Percentiles rank a stretch among this genome's conserved stretches.
Evolutionary conservation across 2,329 filamentous ascomycete species (phyloP).

Genomic region (Botrytis galanthina): DNA sequence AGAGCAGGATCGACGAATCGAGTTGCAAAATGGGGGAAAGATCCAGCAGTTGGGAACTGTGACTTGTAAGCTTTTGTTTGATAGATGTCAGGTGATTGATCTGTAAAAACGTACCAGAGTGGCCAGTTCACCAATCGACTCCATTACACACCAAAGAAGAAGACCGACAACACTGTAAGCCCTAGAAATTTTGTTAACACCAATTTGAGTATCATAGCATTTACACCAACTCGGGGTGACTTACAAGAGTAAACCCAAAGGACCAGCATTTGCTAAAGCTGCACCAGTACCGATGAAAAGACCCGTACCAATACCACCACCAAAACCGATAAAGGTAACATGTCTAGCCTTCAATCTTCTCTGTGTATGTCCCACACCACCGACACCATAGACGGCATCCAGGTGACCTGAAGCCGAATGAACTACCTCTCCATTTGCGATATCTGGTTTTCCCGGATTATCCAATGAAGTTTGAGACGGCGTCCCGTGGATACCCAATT

Average conservation of each 20-base stretch:
- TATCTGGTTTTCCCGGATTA: constrained; percentile 5
- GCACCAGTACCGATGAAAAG: constrained; percentile 51
- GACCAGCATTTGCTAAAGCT: constrained; percentile 49
- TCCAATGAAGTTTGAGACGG: constrained; percentile 4
- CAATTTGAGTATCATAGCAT: not conserved
- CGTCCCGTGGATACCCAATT: constrained; percentile 1
- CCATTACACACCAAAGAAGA: constrained; percentile 39
- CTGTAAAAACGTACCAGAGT: constrained; percentile 25
- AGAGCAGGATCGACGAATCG: constrained; percentile 41
- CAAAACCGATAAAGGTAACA: constrained; percentile 18
- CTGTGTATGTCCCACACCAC: constrained; percentile 12
- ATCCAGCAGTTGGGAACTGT: constrained; percentile 38
- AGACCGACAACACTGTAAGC: constrained; percentile 44
- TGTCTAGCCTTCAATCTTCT: constrained; percentile 15
- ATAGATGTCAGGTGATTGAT: not conserved
- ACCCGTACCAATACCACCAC: constrained; percentile 47
- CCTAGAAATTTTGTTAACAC: not conserved
- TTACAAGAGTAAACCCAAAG: constrained; percentile 44
- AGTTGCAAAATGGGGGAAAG: constrained; percentile 38
- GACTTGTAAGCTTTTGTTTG: constrained; percentile 14
- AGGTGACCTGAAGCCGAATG: constrained; percentile 14
- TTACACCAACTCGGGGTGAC: not conserved
- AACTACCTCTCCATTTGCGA: constrained; percentile 15
- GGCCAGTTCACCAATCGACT: constrained; percentile 39
- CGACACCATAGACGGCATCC: constrained; percentile 13